These are phyloP conservation scores for Microdochium nivale DNA, from an alignment of 2,329 filamentous ascomycete species.

Conservation along the genomic window DNA sequence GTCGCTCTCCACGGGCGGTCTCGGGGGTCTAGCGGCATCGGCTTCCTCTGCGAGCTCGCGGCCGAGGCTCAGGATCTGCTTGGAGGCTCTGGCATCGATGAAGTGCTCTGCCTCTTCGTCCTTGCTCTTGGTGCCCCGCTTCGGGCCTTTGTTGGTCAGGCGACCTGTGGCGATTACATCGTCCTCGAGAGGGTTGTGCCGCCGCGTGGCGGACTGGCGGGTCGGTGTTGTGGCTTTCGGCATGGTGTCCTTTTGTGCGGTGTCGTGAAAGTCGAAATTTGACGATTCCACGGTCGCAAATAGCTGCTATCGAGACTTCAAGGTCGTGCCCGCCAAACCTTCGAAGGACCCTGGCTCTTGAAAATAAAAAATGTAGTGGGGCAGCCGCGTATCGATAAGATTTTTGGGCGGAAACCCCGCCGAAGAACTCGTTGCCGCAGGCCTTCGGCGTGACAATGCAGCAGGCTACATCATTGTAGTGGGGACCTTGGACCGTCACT, in stretches of 20 bases:
- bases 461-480: not conserved
- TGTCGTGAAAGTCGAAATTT: not conserved
- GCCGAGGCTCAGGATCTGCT: constrained; percentile 82
- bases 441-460: not conserved
- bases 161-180: constrained; percentile 67
- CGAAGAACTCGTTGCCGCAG: not conserved
- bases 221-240: constrained; percentile 64
- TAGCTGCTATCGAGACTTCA: not conserved
- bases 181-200: constrained; percentile 86
- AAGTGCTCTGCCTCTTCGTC: constrained; percentile 59
- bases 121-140: constrained; percentile 57
- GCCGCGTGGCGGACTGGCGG: constrained; percentile 49
- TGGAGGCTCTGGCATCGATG: constrained; percentile 80
- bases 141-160: constrained; percentile 66
- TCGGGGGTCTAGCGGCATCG: constrained; percentile 31
- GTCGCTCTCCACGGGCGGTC: constrained; percentile 37
- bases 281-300: not conserved
- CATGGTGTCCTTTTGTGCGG: constrained; percentile 39
- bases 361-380: constrained; percentile 1
- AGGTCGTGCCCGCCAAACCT: not conserved
- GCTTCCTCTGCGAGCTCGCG: constrained; percentile 84
- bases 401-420: not conserved
- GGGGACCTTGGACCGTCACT: not conserved
- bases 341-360: not conserved
- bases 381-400: not conserved